These are phyloP conservation scores for Trichoderma atrobrunneum DNA, from an alignment of 2,329 filamentous ascomycete genomes.

Conservation along the genomic window DNA sequence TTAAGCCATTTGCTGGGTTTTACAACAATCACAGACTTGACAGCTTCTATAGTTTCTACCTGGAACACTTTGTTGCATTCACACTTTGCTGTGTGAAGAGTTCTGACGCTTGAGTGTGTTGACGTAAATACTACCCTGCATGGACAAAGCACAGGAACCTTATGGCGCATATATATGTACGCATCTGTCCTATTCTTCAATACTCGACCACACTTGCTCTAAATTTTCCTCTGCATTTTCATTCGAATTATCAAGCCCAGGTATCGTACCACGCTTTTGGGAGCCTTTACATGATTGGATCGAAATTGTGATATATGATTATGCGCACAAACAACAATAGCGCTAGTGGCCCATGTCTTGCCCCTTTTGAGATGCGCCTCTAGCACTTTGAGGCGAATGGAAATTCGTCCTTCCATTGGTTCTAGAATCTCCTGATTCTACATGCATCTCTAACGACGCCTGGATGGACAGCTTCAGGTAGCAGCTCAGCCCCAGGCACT, in stretches of 20 bases:
- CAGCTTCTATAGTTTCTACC: not conserved
- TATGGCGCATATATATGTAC: not conserved
- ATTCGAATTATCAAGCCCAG: not conserved
- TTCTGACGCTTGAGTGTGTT: not conserved
- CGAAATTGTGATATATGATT: not conserved
- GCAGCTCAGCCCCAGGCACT: not conserved
- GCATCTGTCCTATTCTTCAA: not conserved
- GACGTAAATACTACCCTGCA: not conserved
- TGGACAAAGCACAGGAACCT: not conserved
- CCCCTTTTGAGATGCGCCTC: not conserved
- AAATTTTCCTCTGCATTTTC: not conserved
- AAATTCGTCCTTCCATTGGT: not conserved
- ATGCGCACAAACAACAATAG: not conserved
- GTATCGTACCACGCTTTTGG: not conserved
- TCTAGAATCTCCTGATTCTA: not conserved
- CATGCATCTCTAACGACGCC: not conserved
- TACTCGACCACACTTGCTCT: not conserved
- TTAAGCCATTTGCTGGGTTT: too few relatives aligned
- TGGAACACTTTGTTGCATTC: not conserved
- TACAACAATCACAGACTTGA: not conserved
- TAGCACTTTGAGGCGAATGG: not conserved
- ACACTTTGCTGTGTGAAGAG: not conserved
- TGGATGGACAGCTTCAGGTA: not conserved
- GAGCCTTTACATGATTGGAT: not conserved
- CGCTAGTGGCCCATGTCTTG: slow-evolving; percentile 1